These are phyloP conservation scores for Tolypocladium guangdongense DNA, from an alignment of 2,329 filamentous ascomycete species.

Conservation along the genomic window DNA sequence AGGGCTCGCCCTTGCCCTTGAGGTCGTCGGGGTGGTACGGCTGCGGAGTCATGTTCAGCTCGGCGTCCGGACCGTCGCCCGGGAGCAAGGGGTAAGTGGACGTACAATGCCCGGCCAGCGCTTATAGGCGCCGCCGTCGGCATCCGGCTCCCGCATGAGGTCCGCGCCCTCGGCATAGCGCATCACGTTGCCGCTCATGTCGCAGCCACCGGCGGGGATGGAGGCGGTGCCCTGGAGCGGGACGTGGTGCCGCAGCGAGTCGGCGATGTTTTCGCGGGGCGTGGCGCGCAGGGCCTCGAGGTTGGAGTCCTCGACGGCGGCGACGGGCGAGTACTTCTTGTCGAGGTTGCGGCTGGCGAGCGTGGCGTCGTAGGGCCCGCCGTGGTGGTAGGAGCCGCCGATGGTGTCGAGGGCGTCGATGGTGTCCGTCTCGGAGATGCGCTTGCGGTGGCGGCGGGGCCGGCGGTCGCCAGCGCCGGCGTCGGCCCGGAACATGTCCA, in stretches of 20 bases:
- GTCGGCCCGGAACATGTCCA: slow-evolving; percentile 55
- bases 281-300: slow-evolving; percentile 70
- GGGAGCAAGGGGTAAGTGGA: slow-evolving; percentile 8
- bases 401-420: slow-evolving; percentile 73
- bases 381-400: slow-evolving; percentile 69
- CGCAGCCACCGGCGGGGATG: slow-evolving; percentile 62
- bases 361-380: slow-evolving; percentile 81
- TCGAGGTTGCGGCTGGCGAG: slow-evolving; percentile 61
- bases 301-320: slow-evolving; percentile 64
- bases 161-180: slow-evolving; percentile 79
- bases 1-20: slow-evolving; percentile 74
- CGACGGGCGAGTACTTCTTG: slow-evolving; percentile 56
- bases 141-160: slow-evolving; percentile 64
- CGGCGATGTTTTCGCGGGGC: slow-evolving; percentile 63
- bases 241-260: slow-evolving; percentile 61
- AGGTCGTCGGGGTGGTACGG: slow-evolving; percentile 65
- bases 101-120: slow-evolving; percentile 64
- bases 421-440: slow-evolving; percentile 57
- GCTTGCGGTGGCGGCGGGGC: slow-evolving; percentile 55
- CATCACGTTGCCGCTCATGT: slow-evolving; percentile 60
- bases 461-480: slow-evolving; percentile 56
- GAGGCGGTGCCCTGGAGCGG: slow-evolving; percentile 72
- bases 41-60: no score
- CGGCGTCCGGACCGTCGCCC: no score
- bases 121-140: slow-evolving; percentile 63